A percentile compares a stretch with the other conserved stretches of the same genome.
Conservation (phyloP, 352 stramenopile species). For the Aphanomyces invadans region DNA sequence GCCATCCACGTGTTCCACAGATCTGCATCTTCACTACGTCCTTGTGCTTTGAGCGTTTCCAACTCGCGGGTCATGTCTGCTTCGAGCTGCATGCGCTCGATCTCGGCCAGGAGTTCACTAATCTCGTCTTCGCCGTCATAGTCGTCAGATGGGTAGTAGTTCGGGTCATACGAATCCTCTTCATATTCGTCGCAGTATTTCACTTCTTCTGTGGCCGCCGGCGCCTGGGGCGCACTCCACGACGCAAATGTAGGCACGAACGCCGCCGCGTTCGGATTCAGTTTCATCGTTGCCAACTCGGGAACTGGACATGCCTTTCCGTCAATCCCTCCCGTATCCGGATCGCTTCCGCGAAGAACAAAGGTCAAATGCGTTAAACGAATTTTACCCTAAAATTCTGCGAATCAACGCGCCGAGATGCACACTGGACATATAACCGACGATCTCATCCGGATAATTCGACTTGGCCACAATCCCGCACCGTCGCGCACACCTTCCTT, state of each 20-base stretch:
- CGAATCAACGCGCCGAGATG: background rate
- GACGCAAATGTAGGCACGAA: slow-evolving; percentile 10
- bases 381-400: background rate
- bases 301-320: background rate
- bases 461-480: background rate
- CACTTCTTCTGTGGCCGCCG: background rate
- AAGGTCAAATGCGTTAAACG: background rate
- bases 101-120: slow-evolving; percentile 20
- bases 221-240: background rate
- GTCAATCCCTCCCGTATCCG: background rate
- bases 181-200: slow-evolving; percentile 5
- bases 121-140: slow-evolving; percentile 12
- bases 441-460: background rate
- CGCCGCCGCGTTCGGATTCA: slow-evolving; percentile 16
- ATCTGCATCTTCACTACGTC: slow-evolving; percentile 19
- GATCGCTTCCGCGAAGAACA: background rate
- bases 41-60: slow-evolving; percentile 14
- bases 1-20: slow-evolving; percentile 23
- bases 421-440: background rate
- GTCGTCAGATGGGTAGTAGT: background rate
- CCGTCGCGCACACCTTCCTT: background rate
- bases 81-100: slow-evolving; percentile 23
- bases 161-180: background rate
- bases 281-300: slow-evolving; percentile 2
- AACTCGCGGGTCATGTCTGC: slow-evolving; percentile 15